These are phyloP conservation scores for Saturnispora quitensis DNA, from an alignment of 805 yeast species.

Conservation along the genomic window DNA sequence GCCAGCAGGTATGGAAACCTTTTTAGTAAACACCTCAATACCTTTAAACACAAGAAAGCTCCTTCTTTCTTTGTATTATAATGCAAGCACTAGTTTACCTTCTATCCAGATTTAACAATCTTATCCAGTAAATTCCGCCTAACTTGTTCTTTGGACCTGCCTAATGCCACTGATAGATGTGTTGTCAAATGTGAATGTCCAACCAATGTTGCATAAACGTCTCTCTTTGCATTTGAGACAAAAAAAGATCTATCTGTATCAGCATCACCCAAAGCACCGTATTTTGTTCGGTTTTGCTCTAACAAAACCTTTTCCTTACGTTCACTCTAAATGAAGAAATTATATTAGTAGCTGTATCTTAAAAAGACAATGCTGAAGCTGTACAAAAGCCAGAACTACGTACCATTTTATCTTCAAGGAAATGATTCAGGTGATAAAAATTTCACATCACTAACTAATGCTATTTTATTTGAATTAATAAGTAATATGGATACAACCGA, in stretches of 20 bases:
- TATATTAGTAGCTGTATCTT: neutral
- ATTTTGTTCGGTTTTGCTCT: conserved; percentile 48
- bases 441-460: neutral
- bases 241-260: conserved; percentile 66
- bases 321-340: conserved; percentile 40
- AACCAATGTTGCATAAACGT: conserved; percentile 52
- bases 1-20: neutral
- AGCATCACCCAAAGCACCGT: conserved; percentile 69
- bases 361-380: neutral
- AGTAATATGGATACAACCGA: neutral
- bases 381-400: neutral
- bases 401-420: conserved; percentile 5
- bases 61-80: neutral
- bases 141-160: conserved; percentile 13
- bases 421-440: neutral
- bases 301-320: conserved; percentile 51
- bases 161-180: conserved; percentile 41
- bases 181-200: conserved; percentile 48
- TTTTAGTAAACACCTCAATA: too few species aligned
- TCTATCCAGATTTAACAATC: conserved; percentile 27
- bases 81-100: neutral
- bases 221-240: conserved; percentile 55
- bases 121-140: conserved; percentile 30
- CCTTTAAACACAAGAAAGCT: neutral
- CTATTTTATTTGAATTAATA: neutral